Evolutionary conservation across 2,329 filamentous ascomycete genomes (phyloP).

Genomic region (Lasiodiplodia hormozganensis): DNA sequence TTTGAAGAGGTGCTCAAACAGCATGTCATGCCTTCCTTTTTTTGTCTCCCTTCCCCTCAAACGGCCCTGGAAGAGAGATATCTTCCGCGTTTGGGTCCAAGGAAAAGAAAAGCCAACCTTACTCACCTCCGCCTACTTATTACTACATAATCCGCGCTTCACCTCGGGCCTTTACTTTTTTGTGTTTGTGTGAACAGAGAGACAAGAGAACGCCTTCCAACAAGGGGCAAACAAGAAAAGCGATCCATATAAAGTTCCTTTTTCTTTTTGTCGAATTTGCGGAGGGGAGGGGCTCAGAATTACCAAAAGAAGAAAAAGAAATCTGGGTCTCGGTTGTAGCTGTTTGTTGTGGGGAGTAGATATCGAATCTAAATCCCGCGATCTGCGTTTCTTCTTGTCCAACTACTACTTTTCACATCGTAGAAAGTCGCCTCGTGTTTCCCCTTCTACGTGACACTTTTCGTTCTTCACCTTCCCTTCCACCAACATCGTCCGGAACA

Average conservation of each 20-base stretch:
- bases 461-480: too few species aligned
- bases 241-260: neutral
- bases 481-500: too few species aligned
- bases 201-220: neutral
- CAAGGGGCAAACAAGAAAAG: neutral
- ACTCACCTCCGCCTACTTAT: constrained; percentile 23
- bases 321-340: neutral
- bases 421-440: too few species aligned
- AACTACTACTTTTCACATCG: neutral
- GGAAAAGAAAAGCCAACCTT: neutral
- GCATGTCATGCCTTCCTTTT: constrained; percentile 28
- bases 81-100: constrained; percentile 10
- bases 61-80: constrained; percentile 2
- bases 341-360: constrained; percentile 2
- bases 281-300: neutral
- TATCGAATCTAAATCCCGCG: constrained; percentile 18
- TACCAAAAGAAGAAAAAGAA: neutral
- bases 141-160: constrained; percentile 22
- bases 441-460: too few species aligned
- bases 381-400: neutral
- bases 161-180: constrained; percentile 10
- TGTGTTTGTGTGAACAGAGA: constrained; percentile 4
- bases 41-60: neutral
- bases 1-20: constrained; percentile 27
- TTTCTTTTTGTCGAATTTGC: neutral